Evolutionary conservation across 2,329 filamentous ascomycete genomes (phyloP).

Genomic region (Lachnellula hyalina): DNA sequence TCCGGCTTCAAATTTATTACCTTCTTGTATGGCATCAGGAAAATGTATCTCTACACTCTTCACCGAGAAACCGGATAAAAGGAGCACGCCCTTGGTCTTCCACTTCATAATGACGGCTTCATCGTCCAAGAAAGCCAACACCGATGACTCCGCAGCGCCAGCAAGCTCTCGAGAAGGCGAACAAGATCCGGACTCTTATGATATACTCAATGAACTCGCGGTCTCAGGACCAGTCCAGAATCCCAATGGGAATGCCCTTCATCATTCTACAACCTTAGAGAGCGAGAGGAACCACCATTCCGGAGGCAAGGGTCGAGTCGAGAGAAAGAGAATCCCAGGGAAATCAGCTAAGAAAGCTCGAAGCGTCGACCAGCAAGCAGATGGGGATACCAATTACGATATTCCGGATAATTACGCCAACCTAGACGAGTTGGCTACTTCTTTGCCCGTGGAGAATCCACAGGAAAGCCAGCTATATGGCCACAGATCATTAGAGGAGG

Average conservation of each 20-base stretch:
- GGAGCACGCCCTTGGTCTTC: neutral
- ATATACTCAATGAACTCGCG: slow-evolving; percentile 37
- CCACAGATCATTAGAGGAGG: slow-evolving; percentile 38
- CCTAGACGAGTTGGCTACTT: slow-evolving; percentile 39
- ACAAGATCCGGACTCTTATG: slow-evolving; percentile 35
- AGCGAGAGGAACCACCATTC: slow-evolving; percentile 23
- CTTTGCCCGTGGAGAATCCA: slow-evolving; percentile 41
- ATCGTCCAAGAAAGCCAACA: neutral
- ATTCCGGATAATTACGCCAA: slow-evolving; percentile 34
- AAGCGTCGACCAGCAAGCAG: slow-evolving; percentile 1
- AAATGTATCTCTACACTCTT: neutral
- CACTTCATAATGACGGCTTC: slow-evolving; percentile 8
- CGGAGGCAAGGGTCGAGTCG: slow-evolving; percentile 23
- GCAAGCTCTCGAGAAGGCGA: slow-evolving; percentile 4
- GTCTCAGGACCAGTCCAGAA: slow-evolving; percentile 40
- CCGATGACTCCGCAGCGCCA: neutral
- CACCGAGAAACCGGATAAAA: neutral
- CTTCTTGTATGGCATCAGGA: neutral
- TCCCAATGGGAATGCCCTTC: slow-evolving; percentile 32
- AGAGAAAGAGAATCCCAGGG: slow-evolving; percentile 7
- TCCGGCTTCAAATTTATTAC: neutral
- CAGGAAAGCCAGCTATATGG: slow-evolving; percentile 34
- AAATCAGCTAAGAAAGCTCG: slow-evolving; percentile 1
- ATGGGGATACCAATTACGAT: slow-evolving; percentile 13
- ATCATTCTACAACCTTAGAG: slow-evolving; percentile 35